Conservation (phyloP, 179 eudicot species). For the Patellifolia procumbens region DNA sequence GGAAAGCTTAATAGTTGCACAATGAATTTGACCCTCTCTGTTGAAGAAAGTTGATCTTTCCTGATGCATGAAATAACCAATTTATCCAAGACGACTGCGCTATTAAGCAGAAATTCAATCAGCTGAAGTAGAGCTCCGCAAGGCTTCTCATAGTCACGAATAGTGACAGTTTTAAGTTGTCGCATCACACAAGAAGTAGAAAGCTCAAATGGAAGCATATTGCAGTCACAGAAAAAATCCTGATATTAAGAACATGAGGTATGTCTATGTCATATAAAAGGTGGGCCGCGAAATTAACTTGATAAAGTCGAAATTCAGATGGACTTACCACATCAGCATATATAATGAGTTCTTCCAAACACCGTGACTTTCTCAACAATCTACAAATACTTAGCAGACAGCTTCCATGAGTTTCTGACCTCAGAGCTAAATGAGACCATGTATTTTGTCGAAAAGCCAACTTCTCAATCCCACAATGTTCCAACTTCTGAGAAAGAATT, state of each 20-base stretch:
- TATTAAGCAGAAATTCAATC: slow-evolving; percentile 22
- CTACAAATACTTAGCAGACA: background rate
- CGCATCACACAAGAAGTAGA: background rate
- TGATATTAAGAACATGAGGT: background rate
- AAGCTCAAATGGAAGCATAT: background rate
- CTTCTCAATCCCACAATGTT: background rate
- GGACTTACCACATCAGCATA: background rate
- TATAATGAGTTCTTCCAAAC: slow-evolving; percentile 6
- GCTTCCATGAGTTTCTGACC: background rate
- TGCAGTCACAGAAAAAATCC: slow-evolving; percentile 5
- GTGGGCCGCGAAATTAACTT: background rate
- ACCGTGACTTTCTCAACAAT: background rate
- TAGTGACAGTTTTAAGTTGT: slow-evolving; percentile 7
- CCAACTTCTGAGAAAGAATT: background rate
- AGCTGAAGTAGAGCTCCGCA: slow-evolving; percentile 14
- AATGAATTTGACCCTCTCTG: slow-evolving; percentile 6
- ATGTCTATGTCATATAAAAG: background rate
- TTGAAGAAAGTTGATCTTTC: background rate
- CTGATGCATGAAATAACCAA: slow-evolving; percentile 8
- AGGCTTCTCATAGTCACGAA: slow-evolving; percentile 3
- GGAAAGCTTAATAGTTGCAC: background rate
- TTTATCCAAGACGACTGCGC: slow-evolving; percentile 14
- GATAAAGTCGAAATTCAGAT: background rate
- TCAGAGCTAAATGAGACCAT: background rate
- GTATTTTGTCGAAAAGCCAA: background rate